Conservation (phyloP, 1,284 basidiomycete species). For the Rhodotorula mucilaginosa region DNA sequence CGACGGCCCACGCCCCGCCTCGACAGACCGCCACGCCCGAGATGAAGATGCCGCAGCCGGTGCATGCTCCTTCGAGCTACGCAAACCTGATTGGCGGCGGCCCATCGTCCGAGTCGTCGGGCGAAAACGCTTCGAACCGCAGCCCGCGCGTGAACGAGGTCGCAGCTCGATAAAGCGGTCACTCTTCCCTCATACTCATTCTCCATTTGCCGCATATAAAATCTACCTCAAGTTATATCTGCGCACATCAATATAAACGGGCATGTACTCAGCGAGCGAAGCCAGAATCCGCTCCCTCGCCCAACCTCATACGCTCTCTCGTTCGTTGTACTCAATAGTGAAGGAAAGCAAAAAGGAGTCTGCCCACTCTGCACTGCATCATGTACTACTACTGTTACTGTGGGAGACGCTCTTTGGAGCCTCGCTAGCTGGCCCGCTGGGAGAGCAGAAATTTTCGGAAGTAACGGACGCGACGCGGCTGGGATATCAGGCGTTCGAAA, state of each 20-base stretch:
- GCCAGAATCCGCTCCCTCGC: too few species aligned
- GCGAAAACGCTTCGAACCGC: neutral
- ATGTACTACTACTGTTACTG: too few species aligned
- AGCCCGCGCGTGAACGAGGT: slow-evolving; percentile 1
- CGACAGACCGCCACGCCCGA: slow-evolving; percentile 12
- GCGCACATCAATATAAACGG: too few species aligned
- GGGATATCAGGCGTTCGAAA: too few species aligned
- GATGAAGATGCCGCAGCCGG: slow-evolving; percentile 29
- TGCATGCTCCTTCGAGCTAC: slow-evolving; percentile 9
- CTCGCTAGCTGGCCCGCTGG: too few species aligned
- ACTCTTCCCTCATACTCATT: neutral
- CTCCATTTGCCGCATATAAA: neutral
- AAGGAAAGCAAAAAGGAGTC: too few species aligned
- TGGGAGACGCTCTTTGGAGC: too few species aligned
- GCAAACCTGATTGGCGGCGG: slow-evolving; percentile 2
- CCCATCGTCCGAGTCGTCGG: neutral
- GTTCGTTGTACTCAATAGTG: too few species aligned
- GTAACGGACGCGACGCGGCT: too few species aligned
- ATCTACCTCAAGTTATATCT: neutral
- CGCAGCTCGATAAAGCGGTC: neutral
- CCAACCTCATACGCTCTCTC: too few species aligned
- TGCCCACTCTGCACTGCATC: too few species aligned
- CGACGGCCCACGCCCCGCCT: neutral
- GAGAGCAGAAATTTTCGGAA: neutral
- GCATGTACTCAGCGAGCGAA: too few species aligned